Evolutionary conservation across 2,329 filamentous ascomycete species (phyloP).

Genomic region (Aureobasidium mangrovei): DNA sequence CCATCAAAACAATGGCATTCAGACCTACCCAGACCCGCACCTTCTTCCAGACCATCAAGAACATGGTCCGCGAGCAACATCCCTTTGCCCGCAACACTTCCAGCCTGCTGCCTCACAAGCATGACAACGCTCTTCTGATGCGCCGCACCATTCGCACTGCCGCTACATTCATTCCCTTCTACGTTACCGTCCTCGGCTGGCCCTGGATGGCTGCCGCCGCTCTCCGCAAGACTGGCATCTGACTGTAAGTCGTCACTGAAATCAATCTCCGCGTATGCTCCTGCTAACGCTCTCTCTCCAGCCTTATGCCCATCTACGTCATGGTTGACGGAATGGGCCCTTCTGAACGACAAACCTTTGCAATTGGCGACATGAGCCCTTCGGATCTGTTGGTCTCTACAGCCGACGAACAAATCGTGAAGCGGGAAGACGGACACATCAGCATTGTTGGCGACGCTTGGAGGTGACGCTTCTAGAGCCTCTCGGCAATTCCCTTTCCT

Average conservation of each 20-base stretch:
- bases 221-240: constrained; percentile 3
- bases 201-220: not conserved
- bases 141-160: not conserved
- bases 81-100: constrained; percentile 10
- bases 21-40: constrained; percentile 11
- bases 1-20: constrained; percentile 9
- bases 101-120: not conserved
- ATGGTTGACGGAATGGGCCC: constrained; percentile 1
- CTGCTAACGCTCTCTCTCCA: not conserved
- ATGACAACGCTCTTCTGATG: not conserved
- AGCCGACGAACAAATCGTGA: not conserved
- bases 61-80: not conserved
- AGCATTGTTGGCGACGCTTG: not conserved
- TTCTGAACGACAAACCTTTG: not conserved
- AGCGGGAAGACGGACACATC: not conserved
- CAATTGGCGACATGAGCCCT: not conserved
- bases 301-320: not conserved
- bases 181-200: not conserved
- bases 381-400: not conserved
- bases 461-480: not conserved
- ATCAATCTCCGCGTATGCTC: not conserved
- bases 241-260: not conserved
- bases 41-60: constrained; percentile 12
- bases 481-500: not conserved
- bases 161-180: not conserved